These are phyloP conservation scores for Nemania sp. DNA, from an alignment of 2,329 filamentous ascomycete genomes.

Conservation along the genomic window DNA sequence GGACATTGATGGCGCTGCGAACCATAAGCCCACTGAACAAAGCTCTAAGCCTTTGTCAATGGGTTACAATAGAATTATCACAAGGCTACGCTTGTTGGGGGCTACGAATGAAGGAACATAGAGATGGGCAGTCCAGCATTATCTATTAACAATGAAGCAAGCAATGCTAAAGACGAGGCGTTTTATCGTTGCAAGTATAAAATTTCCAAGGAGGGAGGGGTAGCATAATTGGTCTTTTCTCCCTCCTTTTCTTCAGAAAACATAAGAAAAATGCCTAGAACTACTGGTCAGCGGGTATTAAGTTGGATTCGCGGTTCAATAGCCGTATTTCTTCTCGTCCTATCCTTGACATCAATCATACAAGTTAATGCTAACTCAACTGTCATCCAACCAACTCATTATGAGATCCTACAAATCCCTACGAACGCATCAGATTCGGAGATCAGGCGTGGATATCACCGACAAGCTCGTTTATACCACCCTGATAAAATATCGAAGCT, in stretches of 20 bases:
- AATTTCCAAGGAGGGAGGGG: too few species aligned
- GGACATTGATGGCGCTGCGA: too few species aligned
- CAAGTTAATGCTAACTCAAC: too few species aligned
- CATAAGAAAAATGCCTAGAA: too few species aligned
- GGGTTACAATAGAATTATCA: neutral
- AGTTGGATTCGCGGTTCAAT: too few species aligned
- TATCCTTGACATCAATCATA: too few species aligned
- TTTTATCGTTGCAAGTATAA: neutral
- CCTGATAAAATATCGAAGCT: slow-evolving; percentile 14
- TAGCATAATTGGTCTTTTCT: too few species aligned
- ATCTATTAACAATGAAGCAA: neutral
- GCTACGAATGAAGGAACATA: neutral
- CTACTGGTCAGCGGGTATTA: too few species aligned
- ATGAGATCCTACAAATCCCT: neutral
- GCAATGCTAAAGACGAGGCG: neutral
- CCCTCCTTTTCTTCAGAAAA: too few species aligned
- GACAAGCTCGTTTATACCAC: neutral
- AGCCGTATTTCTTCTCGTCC: too few species aligned
- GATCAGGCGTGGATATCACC: slow-evolving; percentile 19
- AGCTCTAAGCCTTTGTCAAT: neutral
- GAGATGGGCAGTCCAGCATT: neutral
- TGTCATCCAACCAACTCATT: neutral
- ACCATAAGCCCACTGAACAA: too few species aligned
- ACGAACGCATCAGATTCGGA: neutral
- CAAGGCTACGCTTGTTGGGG: neutral